Evolutionary conservation across 768 basidiomycete genomes (phyloP).

Genomic region (Lactarius tabidus): DNA sequence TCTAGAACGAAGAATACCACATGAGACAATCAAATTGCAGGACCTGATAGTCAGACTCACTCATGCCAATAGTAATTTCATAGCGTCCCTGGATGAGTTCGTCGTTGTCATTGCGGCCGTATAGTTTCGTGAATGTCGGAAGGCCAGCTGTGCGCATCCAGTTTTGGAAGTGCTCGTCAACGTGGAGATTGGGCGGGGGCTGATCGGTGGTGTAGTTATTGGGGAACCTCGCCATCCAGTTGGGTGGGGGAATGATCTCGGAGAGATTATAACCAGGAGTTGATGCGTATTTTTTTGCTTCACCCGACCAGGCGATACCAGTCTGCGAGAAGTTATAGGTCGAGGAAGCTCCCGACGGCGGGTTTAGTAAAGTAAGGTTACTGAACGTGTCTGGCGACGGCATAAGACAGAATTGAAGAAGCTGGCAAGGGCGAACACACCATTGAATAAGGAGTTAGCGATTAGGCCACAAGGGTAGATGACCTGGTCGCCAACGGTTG

Average conservation of each 20-base stretch:
- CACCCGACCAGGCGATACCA: conserved; percentile 96
- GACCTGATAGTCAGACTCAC: conserved; percentile 42
- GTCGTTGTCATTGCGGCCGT: conserved; percentile 82
- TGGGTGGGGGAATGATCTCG: conserved; percentile 86
- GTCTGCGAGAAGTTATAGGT: conserved; percentile 70
- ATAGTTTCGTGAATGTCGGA: conserved; percentile 95
- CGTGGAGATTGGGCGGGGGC: conserved; percentile 66
- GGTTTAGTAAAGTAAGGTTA: conserved; percentile 55
- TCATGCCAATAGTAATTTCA: conserved; percentile 69
- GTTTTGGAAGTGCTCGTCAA: conserved; percentile 94
- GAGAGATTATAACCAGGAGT: conserved; percentile 58
- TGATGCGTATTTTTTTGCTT: conserved; percentile 81
- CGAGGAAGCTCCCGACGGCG: conserved; percentile 40
- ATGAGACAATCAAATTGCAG: neutral
- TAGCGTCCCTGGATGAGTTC: conserved; percentile 71
- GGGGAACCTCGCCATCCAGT: conserved; percentile 77
- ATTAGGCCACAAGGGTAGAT: conserved; percentile 97
- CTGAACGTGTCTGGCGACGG: conserved; percentile 68
- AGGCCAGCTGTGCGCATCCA: conserved; percentile 99
- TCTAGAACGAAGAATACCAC: conserved; percentile 39
- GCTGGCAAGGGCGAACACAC: conserved; percentile 38
- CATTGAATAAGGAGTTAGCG: conserved; percentile 96
- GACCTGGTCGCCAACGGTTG: conserved; percentile 43
- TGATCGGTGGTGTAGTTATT: conserved; percentile 61
- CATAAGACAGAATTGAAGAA: neutral